Percentiles rank a stretch among this genome's conserved stretches.
These are phyloP conservation scores for Trametes pubescens DNA, from an alignment of 1,284 basidiomycete genomes.

Conservation along the genomic window DNA sequence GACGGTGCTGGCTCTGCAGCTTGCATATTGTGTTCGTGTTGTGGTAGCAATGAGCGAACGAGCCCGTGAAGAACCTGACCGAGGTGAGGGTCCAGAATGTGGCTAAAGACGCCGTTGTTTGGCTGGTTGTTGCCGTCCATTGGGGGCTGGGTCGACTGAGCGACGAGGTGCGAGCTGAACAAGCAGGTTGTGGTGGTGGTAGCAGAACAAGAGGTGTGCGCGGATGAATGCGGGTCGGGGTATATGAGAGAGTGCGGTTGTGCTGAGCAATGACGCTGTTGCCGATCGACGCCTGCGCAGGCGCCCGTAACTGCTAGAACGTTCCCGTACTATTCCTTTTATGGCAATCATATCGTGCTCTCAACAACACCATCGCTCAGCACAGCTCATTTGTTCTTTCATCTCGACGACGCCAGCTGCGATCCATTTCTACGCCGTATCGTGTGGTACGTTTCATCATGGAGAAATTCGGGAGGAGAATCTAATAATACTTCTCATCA, in stretches of 20 bases:
- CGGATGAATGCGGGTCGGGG: background rate
- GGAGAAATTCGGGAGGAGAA: too few relatives aligned
- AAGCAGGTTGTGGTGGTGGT: conserved; percentile 27
- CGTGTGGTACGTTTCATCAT: too few relatives aligned
- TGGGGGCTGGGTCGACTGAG: conserved; percentile 19
- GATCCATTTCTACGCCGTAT: background rate
- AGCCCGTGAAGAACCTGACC: conserved; percentile 29
- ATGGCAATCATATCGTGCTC: conserved; percentile 3
- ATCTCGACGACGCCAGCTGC: background rate
- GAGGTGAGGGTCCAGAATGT: conserved; percentile 29
- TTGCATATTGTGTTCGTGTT: conserved; percentile 12
- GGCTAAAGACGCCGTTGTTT: conserved; percentile 29
- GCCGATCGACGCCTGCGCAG: conserved; percentile 11
- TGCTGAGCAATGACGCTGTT: conserved; percentile 27
- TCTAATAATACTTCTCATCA: too few relatives aligned
- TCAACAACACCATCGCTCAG: background rate
- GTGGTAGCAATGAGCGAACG: conserved; percentile 29
- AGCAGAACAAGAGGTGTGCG: conserved; percentile 21
- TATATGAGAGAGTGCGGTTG: conserved; percentile 14
- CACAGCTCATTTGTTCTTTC: background rate
- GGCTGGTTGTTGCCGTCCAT: conserved; percentile 35
- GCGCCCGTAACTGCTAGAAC: conserved; percentile 27
- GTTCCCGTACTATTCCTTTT: conserved; percentile 23
- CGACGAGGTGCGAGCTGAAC: conserved; percentile 11
- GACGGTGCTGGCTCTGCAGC: background rate